These are phyloP conservation scores for Cyberlindnera saturnus DNA, from an alignment of 805 yeast genomes.

Conservation along the genomic window DNA sequence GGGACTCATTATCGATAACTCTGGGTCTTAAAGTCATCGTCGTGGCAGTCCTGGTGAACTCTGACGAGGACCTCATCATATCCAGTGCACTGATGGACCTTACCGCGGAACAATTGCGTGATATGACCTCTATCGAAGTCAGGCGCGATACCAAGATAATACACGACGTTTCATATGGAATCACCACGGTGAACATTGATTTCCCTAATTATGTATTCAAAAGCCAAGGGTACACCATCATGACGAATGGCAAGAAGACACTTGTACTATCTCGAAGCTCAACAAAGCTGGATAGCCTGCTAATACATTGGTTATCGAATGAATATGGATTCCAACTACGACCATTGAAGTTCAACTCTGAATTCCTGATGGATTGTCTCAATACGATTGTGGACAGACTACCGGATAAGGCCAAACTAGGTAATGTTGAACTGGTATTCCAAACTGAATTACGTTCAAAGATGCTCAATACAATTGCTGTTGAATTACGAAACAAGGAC, in stretches of 20 bases:
- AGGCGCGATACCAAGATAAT: slow-evolving; percentile 1
- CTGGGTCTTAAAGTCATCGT: slow-evolving; percentile 17
- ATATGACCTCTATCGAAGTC: slow-evolving; percentile 10
- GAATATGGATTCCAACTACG: slow-evolving; percentile 22
- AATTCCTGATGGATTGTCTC: slow-evolving; percentile 20
- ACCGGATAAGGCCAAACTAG: slow-evolving; percentile 15
- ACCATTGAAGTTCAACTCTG: slow-evolving; percentile 20
- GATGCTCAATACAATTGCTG: slow-evolving; percentile 18
- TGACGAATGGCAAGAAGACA: slow-evolving; percentile 1
- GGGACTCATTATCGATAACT: slow-evolving; percentile 5
- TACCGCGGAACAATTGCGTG: slow-evolving; percentile 13
- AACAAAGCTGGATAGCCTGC: slow-evolving; percentile 14
- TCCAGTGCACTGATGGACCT: slow-evolving; percentile 12
- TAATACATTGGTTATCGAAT: slow-evolving; percentile 25
- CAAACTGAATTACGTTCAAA: slow-evolving; percentile 16
- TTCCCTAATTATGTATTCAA: slow-evolving; percentile 20
- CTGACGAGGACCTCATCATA: slow-evolving; percentile 19
- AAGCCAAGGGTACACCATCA: slow-evolving; percentile 11
- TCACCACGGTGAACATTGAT: slow-evolving; percentile 4
- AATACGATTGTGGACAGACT: slow-evolving; percentile 19
- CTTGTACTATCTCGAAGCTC: slow-evolving; percentile 9
- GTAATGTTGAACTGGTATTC: slow-evolving; percentile 24
- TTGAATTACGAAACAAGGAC: slow-evolving; percentile 24
- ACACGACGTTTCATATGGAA: slow-evolving; percentile 3
- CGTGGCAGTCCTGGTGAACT: slow-evolving; percentile 17